Evolutionary conservation across 305 asterid species (phyloP).

Genomic region (Fraxinus dipetala): DNA sequence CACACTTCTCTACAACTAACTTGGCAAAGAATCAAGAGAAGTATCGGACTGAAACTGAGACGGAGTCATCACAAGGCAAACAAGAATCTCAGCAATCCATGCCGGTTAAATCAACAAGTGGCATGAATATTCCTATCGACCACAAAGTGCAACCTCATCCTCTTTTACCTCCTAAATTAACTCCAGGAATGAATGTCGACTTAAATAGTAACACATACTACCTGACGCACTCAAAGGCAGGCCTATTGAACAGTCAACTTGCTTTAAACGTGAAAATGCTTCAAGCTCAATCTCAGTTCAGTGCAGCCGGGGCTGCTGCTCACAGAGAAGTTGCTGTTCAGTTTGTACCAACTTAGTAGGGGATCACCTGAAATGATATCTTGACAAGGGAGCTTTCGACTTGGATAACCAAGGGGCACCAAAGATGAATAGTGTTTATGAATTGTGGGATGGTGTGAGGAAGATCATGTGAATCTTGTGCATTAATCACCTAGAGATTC

Average conservation of each 20-base stretch:
- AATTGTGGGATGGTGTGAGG: background rate
- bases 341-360: conserved; percentile 30
- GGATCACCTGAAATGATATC: background rate
- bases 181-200: conserved; percentile 17
- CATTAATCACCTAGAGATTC: background rate
- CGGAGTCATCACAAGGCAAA: conserved; percentile 24
- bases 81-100: conserved; percentile 11
- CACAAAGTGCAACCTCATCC: background rate
- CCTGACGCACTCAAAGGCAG: conserved; percentile 34
- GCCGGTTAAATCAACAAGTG: conserved; percentile 17
- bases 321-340: conserved; percentile 40
- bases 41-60: conserved; percentile 27
- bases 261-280: conserved; percentile 41
- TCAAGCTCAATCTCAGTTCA: conserved; percentile 46
- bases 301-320: conserved; percentile 34
- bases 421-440: background rate
- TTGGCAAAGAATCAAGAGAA: conserved; percentile 36
- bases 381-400: background rate
- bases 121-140: background rate
- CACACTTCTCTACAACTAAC: conserved; percentile 40
- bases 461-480: background rate
- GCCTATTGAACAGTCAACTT: conserved; percentile 33
- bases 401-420: background rate
- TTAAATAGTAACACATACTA: conserved; percentile 32
- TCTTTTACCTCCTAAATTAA: background rate